Conservation (phyloP, 495 filamentous ascomycete genomes). For the Oleoguttula mirabilis region DNA sequence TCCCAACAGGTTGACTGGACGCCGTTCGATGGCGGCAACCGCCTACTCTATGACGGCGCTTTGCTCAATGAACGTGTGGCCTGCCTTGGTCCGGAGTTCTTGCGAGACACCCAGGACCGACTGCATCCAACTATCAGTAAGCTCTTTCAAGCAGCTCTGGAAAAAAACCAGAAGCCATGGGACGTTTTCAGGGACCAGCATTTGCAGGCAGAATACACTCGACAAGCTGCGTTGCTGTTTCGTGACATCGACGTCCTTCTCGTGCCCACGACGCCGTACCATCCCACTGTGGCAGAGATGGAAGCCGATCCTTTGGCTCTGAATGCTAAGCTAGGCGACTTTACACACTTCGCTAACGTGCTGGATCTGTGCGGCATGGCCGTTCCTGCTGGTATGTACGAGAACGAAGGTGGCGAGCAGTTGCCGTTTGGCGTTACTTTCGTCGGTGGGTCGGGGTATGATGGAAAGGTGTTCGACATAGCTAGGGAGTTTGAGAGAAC, state of each 20-base stretch:
- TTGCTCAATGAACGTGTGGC: slow-evolving; percentile 11
- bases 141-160: slow-evolving; percentile 2
- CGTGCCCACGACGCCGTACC: slow-evolving; percentile 49
- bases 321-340: slow-evolving; percentile 47
- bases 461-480: slow-evolving; percentile 45
- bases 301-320: slow-evolving; percentile 40
- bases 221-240: slow-evolving; percentile 2
- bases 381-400: slow-evolving; percentile 43
- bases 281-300: slow-evolving; percentile 47
- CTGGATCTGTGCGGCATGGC: slow-evolving; percentile 51
- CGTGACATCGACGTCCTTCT: slow-evolving; percentile 44
- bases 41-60: slow-evolving; percentile 8
- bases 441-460: slow-evolving; percentile 41
- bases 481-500: slow-evolving; percentile 39
- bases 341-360: slow-evolving; percentile 55
- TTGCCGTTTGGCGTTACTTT: slow-evolving; percentile 56
- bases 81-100: slow-evolving; percentile 9
- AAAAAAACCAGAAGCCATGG: not conserved
- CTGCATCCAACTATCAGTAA: slow-evolving; percentile 2
- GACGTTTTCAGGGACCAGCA: slow-evolving; percentile 9
- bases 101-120: not conserved
- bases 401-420: slow-evolving; percentile 24
- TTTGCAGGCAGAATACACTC: slow-evolving; percentile 5
- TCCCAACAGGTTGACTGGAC: slow-evolving; percentile 1
- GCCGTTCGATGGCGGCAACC: slow-evolving; percentile 5